phyloP scores from a whole-genome alignment of 1,284 basidiomycete species.

The Sporisorium sorghi region DNA sequence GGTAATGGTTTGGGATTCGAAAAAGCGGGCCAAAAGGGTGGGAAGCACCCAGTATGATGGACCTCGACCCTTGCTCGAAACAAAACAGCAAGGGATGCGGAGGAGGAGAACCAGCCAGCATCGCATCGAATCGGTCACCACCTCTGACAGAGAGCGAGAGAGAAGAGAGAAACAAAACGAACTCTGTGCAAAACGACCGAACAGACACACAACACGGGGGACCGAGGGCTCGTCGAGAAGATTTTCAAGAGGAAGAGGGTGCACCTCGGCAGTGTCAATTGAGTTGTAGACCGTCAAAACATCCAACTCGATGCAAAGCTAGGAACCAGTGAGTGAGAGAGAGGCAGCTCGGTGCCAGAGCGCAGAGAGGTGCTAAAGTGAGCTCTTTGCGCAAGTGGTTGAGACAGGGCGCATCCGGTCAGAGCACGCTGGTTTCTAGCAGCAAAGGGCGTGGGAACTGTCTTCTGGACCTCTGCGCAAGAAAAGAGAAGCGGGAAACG shows the following conservation, averaged over 20 bases:
- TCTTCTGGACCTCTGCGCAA: background rate
- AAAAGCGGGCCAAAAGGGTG: constrained; percentile 12
- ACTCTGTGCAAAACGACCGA: too few species aligned
- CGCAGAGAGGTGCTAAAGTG: too few species aligned
- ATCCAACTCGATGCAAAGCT: too few species aligned
- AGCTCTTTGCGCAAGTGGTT: too few species aligned
- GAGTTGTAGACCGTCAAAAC: background rate
- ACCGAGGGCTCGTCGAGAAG: background rate
- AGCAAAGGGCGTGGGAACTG: background rate
- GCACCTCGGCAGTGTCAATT: background rate
- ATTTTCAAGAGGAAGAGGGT: background rate
- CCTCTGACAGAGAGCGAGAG: background rate
- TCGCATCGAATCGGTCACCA: background rate
- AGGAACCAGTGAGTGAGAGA: too few species aligned
- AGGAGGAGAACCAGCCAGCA: too few species aligned
- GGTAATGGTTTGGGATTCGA: background rate
- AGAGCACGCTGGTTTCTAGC: too few species aligned
- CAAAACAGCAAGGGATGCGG: too few species aligned
- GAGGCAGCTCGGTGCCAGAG: too few species aligned
- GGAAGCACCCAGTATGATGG: background rate
- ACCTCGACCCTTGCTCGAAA: background rate
- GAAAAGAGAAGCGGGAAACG: background rate
- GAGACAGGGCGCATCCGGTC: background rate
- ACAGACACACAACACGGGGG: background rate
- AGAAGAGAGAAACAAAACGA: too few species aligned